A percentile compares a stretch with the other conserved stretches of the same genome.
phyloP scores from a whole-genome alignment of 1,284 basidiomycete species.

The Cutaneotrichosporon dermatis region DNA sequence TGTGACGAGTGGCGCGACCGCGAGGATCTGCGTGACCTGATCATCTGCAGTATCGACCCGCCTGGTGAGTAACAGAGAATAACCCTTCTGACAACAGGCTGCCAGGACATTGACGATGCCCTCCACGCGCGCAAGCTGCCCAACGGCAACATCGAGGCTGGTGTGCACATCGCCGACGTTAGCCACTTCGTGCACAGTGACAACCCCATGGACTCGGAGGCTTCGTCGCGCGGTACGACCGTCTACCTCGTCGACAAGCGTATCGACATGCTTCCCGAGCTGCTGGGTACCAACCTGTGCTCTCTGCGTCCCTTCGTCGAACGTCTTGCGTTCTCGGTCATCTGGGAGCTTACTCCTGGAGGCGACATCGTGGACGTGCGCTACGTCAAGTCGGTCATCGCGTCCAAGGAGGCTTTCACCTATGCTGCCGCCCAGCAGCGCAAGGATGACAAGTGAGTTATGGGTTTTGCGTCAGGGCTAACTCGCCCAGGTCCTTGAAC shows the following conservation, averaged over 20 bases:
- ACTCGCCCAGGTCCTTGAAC: conserved; percentile 57
- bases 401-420: conserved; percentile 93
- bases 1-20: conserved; percentile 73
- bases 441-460: conserved; percentile 79
- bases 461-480: not conserved
- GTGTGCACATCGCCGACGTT: conserved; percentile 98
- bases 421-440: conserved; percentile 94
- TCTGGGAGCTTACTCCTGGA: conserved; percentile 86
- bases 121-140: conserved; percentile 85
- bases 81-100: too few relatives aligned
- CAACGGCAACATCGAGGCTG: conserved; percentile 95
- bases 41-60: conserved; percentile 96
- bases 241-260: conserved; percentile 98
- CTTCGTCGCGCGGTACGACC: conserved; percentile 90
- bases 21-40: conserved; percentile 79
- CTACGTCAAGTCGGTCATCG: conserved; percentile 95
- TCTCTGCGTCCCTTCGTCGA: conserved; percentile 91
- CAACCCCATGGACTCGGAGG: conserved; percentile 95
- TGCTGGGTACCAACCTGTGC: conserved; percentile 95
- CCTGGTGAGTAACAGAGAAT: too few relatives aligned
- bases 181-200: conserved; percentile 92
- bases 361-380: conserved; percentile 86
- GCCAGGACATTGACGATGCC: conserved; percentile 98
- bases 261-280: conserved; percentile 94
- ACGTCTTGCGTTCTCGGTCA: conserved; percentile 87